These are phyloP conservation scores for Aquanectria penicillioides DNA, from an alignment of 2,329 filamentous ascomycete genomes.

Conservation along the genomic window DNA sequence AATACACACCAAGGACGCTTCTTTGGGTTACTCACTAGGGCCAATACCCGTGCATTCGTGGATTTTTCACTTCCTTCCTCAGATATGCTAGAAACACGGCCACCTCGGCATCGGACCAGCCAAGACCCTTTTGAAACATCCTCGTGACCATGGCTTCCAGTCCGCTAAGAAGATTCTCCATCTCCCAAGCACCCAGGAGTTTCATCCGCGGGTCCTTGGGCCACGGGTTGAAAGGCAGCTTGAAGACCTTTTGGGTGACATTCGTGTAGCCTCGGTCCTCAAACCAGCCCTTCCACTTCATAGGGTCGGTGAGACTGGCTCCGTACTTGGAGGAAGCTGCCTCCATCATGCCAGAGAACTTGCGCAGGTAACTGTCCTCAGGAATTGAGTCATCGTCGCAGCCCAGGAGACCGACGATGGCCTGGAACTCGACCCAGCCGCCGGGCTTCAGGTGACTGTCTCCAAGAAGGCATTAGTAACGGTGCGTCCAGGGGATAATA, in stretches of 20 bases:
- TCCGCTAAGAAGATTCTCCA: conserved; percentile 35
- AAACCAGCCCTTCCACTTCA: conserved; percentile 48
- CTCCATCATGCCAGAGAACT: conserved; percentile 42
- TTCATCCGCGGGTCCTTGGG: conserved; percentile 60
- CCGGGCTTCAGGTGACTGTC: conserved; percentile 25
- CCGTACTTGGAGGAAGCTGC: conserved; percentile 42
- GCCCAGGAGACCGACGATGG: conserved; percentile 35
- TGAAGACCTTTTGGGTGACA: conserved; percentile 56
- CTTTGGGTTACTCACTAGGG: conserved; percentile 29
- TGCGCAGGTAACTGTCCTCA: conserved; percentile 34
- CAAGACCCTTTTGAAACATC: conserved; percentile 44
- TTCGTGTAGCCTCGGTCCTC: conserved; percentile 62
- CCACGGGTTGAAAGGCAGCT: conserved; percentile 60
- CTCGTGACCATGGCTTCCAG: conserved; percentile 45
- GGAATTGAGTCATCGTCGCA: conserved; percentile 37
- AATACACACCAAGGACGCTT: not conserved
- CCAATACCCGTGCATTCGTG: conserved; percentile 36
- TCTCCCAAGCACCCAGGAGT: conserved; percentile 52
- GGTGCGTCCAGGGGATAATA: not conserved
- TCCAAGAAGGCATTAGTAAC: not conserved
- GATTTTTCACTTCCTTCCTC: conserved; percentile 36
- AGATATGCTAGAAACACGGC: conserved; percentile 33
- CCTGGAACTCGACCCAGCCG: conserved; percentile 36
- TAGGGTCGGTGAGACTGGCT: conserved; percentile 40
- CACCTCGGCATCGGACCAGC: conserved; percentile 34